These are phyloP conservation scores for Aspergillus fischeri DNA, from an alignment of 2,329 filamentous ascomycete genomes.

Conservation along the genomic window DNA sequence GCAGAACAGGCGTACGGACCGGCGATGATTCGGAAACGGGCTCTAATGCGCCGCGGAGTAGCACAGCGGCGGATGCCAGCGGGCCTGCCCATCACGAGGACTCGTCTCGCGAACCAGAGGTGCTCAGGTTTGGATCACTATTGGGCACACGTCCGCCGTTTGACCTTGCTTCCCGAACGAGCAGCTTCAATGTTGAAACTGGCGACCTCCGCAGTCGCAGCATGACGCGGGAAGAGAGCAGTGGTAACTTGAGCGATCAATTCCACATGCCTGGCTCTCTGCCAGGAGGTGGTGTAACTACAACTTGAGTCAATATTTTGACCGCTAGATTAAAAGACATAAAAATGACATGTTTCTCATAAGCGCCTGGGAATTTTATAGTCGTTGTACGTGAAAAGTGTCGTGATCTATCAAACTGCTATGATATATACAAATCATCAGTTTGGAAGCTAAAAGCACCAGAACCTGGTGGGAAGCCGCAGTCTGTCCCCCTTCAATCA, in stretches of 20 bases:
- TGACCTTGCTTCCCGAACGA: constrained; percentile 30
- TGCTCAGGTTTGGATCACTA: constrained; percentile 31
- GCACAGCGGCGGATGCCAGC: constrained; percentile 25
- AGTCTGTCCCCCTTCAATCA: constrained; percentile 1
- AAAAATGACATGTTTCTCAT: not conserved
- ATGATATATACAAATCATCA: constrained; percentile 17
- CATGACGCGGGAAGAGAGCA: constrained; percentile 29
- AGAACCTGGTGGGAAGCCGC: too few relatives aligned
- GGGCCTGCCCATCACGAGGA: constrained; percentile 20
- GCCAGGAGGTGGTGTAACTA: constrained; percentile 22
- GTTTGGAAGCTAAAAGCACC: not conserved
- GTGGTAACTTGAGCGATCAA: constrained; percentile 26
- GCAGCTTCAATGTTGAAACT: constrained; percentile 32
- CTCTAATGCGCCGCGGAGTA: constrained; percentile 28
- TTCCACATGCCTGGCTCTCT: constrained; percentile 40
- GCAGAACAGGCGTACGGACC: constrained; percentile 41
- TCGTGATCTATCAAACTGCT: constrained; percentile 9
- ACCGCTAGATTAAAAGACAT: not conserved
- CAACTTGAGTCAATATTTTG: constrained; percentile 11
- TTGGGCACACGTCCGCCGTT: constrained; percentile 25
- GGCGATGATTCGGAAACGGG: constrained; percentile 40
- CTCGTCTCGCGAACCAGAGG: constrained; percentile 24
- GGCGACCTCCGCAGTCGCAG: constrained; percentile 29
- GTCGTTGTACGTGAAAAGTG: not conserved
- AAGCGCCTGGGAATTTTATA: not conserved